Percentiles rank a stretch among this genome's conserved stretches.
phyloP scores from a whole-genome alignment of 768 basidiomycete species.

The Tulasnella sp. region DNA sequence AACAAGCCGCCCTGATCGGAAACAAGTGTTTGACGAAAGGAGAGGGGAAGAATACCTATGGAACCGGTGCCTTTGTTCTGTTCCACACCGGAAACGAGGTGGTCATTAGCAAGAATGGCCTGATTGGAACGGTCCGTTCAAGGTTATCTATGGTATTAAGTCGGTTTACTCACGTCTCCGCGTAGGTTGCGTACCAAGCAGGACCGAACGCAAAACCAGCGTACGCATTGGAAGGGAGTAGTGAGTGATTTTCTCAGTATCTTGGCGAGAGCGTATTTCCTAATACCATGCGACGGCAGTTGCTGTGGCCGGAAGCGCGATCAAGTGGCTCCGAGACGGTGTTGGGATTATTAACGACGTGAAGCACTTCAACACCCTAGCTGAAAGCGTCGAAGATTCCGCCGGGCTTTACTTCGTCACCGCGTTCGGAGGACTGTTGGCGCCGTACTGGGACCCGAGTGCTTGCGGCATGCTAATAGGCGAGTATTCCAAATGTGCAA shows the following conservation, averaged over 20 bases:
- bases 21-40: constrained; percentile 90
- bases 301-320: constrained; percentile 87
- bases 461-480: constrained; percentile 83
- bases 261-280: not conserved
- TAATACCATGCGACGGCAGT: constrained; percentile 32
- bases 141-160: not conserved
- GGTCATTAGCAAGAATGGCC: constrained; percentile 73
- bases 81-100: constrained; percentile 89
- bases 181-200: constrained; percentile 79
- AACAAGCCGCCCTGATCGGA: constrained; percentile 91
- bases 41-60: constrained; percentile 97
- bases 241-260: constrained; percentile 36
- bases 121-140: constrained; percentile 67
- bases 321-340: constrained; percentile 94
- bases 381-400: constrained; percentile 59
- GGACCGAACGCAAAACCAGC: constrained; percentile 66
- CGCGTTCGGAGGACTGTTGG: constrained; percentile 89
- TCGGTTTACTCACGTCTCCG: not conserved
- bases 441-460: constrained; percentile 94
- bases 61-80: constrained; percentile 91
- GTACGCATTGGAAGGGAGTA: constrained; percentile 91
- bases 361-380: constrained; percentile 74
- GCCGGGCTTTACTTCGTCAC: constrained; percentile 96
- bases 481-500: constrained; percentile 18
- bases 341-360: constrained; percentile 74